These are phyloP conservation scores for Parietichytrium sp. DNA, from an alignment of 108 stramenopile species.

Conservation along the genomic window DNA sequence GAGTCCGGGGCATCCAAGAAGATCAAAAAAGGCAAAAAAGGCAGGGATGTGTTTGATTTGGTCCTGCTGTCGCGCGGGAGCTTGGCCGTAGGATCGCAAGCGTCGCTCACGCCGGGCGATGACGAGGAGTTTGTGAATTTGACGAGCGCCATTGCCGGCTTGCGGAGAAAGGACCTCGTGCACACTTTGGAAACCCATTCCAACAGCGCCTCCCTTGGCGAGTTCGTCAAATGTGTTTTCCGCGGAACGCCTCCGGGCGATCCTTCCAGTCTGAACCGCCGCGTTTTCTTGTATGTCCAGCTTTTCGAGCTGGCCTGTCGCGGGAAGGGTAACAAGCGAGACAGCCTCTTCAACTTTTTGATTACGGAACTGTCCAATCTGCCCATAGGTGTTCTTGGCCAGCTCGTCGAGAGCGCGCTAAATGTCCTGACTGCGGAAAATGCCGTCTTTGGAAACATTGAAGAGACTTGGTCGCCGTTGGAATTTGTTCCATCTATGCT, in stretches of 20 bases:
- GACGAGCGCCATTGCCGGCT: not conserved
- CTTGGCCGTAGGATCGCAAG: conserved; percentile 13
- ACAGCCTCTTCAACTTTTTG: not conserved
- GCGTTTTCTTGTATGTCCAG: not conserved
- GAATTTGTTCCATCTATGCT: not conserved
- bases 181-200: not conserved
- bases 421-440: not conserved
- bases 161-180: not conserved
- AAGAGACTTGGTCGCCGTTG: conserved; percentile 1
- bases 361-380: not conserved
- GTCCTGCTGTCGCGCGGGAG: not conserved
- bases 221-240: conserved; percentile 4
- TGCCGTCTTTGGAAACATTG: not conserved
- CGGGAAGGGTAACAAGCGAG: not conserved
- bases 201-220: not conserved
- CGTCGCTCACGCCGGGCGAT: conserved; percentile 4
- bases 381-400: not conserved
- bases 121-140: not conserved
- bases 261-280: not conserved
- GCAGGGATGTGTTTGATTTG: not conserved
- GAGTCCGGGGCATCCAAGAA: too few species aligned
- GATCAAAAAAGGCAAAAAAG: too few species aligned
- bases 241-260: not conserved
- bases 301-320: not conserved
- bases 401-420: conserved; percentile 4